Percentiles rank a stretch among this genome's conserved stretches.
These are phyloP conservation scores for Hydnomerulius pinastri DNA, from an alignment of 768 basidiomycete genomes.

Conservation along the genomic window DNA sequence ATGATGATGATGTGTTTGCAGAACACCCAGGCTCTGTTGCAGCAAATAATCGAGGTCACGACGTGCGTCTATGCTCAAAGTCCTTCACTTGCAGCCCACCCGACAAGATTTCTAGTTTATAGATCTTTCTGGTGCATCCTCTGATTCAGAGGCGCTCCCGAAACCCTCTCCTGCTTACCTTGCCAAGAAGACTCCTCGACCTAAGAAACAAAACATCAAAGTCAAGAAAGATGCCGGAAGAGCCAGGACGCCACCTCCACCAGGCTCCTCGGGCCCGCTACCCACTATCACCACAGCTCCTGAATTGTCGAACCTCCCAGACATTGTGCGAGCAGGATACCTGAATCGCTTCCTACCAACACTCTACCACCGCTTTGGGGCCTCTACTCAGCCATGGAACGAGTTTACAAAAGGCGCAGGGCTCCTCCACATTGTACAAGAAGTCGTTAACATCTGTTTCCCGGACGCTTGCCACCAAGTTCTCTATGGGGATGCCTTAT, in stretches of 20 bases:
- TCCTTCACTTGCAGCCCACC: neutral
- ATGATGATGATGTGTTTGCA: neutral
- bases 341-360: neutral
- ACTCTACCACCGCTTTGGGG: neutral
- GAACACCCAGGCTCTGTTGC: neutral
- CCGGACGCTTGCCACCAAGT: neutral
- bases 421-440: neutral
- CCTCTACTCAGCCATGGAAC: neutral
- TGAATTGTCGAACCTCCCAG: neutral
- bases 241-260: neutral
- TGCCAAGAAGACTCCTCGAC: neutral
- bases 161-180: neutral
- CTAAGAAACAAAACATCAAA: neutral
- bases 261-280: neutral
- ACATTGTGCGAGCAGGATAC: neutral
- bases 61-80: neutral
- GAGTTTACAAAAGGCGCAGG: neutral
- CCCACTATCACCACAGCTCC: neutral
- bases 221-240: neutral
- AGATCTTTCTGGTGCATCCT: neutral
- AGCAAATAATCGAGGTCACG: neutral
- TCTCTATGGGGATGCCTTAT: neutral
- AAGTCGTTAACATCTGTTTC: slow-evolving; percentile 1
- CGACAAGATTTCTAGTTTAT: neutral
- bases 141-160: neutral